Conservation (phyloP, 805 yeast genomes). For the Grigorovia transvaalensis region DNA sequence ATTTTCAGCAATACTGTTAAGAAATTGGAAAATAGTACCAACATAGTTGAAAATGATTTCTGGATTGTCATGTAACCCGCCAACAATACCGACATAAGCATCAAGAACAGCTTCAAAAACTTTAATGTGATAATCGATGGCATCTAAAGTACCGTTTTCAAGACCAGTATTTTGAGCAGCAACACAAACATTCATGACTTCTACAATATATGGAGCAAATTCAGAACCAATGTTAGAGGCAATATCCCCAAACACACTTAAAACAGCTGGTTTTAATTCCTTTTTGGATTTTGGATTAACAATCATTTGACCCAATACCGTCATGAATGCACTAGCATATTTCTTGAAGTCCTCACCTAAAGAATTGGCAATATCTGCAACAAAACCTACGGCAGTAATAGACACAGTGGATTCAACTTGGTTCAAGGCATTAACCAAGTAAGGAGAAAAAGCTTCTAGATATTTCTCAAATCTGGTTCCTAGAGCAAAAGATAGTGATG, state of each 20-base stretch:
- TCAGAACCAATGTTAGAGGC: slow-evolving; percentile 77
- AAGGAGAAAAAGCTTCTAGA: slow-evolving; percentile 77
- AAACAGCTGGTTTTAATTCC: slow-evolving; percentile 75
- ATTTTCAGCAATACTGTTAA: slow-evolving; percentile 51
- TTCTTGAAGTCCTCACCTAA: slow-evolving; percentile 63
- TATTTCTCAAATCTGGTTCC: slow-evolving; percentile 63
- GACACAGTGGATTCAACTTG: slow-evolving; percentile 79
- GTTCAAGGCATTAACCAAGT: slow-evolving; percentile 62
- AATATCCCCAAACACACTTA: slow-evolving; percentile 92
- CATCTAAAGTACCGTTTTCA: slow-evolving; percentile 60
- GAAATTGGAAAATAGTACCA: slow-evolving; percentile 58
- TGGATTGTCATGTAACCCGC: slow-evolving; percentile 71
- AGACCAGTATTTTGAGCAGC: slow-evolving; percentile 54
- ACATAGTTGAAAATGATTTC: slow-evolving; percentile 55
- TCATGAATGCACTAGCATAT: slow-evolving; percentile 75
- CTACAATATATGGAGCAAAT: slow-evolving; percentile 66
- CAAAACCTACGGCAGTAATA: slow-evolving; percentile 84
- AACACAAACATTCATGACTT: slow-evolving; percentile 68
- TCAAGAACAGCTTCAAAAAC: slow-evolving; percentile 87
- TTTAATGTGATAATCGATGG: slow-evolving; percentile 59
- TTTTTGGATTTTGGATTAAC: slow-evolving; percentile 58
- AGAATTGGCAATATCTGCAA: slow-evolving; percentile 89
- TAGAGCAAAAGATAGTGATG: slow-evolving; percentile 77
- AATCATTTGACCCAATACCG: slow-evolving; percentile 63
- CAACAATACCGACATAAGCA: slow-evolving; percentile 89